phyloP scores from a whole-genome alignment of 768 basidiomycete genomes.

The Xanthoconium stramineum region DNA sequence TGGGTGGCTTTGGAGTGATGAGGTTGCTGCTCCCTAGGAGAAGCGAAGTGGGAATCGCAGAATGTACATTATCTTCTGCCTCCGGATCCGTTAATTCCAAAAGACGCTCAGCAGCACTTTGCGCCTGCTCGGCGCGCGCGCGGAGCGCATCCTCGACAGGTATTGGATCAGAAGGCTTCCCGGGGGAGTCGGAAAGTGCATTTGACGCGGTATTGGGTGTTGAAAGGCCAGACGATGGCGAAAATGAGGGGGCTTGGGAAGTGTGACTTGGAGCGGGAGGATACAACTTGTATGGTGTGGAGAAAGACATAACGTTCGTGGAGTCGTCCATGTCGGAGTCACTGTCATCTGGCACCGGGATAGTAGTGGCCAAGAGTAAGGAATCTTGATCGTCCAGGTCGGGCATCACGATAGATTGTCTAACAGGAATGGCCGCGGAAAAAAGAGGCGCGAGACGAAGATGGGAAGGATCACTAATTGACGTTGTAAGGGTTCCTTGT shows the following conservation, averaged over 20 bases:
- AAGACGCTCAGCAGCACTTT: slow-evolving; percentile 86
- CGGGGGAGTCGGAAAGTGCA: slow-evolving; percentile 53
- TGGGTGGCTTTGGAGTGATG: slow-evolving; percentile 36
- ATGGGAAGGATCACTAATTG: slow-evolving; percentile 26
- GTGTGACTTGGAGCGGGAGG: slow-evolving; percentile 38
- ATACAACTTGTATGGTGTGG: slow-evolving; percentile 56
- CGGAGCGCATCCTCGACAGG: slow-evolving; percentile 81
- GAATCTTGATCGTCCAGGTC: slow-evolving; percentile 52
- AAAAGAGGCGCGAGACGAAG: slow-evolving; percentile 12
- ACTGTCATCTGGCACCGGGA: slow-evolving; percentile 73
- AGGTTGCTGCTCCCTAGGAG: slow-evolving; percentile 41
- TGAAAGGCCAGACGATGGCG: slow-evolving; percentile 51
- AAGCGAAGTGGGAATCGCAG: slow-evolving; percentile 54
- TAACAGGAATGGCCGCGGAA: slow-evolving; percentile 33
- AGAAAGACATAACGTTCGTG: slow-evolving; percentile 68
- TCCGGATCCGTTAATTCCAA: slow-evolving; percentile 85
- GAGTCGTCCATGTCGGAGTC: slow-evolving; percentile 63
- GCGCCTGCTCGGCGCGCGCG: slow-evolving; percentile 88
- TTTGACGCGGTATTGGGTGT: slow-evolving; percentile 53
- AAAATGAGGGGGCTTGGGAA: slow-evolving; percentile 47
- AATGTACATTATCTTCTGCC: slow-evolving; percentile 51
- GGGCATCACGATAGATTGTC: slow-evolving; percentile 44
- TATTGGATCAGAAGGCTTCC: slow-evolving; percentile 42
- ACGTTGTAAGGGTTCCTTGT: slow-evolving; percentile 37
- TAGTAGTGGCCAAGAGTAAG: slow-evolving; percentile 63